phyloP scores from a whole-genome alignment of 1,284 basidiomycete genomes.

The Leccinum pachyderme region DNA sequence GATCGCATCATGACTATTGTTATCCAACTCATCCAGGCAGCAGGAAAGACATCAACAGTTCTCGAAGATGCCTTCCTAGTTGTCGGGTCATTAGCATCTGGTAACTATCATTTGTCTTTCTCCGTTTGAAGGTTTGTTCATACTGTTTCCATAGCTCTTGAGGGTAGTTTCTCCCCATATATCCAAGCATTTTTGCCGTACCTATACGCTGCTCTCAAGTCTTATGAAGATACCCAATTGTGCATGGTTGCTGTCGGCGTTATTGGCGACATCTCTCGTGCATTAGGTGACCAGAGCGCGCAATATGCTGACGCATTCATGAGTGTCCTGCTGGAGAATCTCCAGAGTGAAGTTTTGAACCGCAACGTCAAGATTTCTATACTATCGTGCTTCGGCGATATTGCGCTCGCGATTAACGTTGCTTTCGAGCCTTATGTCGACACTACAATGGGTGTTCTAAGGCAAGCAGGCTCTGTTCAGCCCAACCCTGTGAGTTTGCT shows the following conservation, averaged over 20 bases:
- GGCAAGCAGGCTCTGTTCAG: conserved; percentile 85
- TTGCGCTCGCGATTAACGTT: conserved; percentile 89
- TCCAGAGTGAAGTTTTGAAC: conserved; percentile 89
- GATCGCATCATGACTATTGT: conserved; percentile 96
- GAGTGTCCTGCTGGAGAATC: conserved; percentile 86
- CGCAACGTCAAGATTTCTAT: conserved; percentile 97
- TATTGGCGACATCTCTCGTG: conserved; percentile 93
- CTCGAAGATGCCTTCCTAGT: conserved; percentile 97
- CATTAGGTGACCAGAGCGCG: conserved; percentile 79
- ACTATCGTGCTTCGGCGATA: conserved; percentile 94
- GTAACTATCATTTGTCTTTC: conserved; percentile 35
- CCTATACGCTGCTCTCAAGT: conserved; percentile 87
- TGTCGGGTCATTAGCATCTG: conserved; percentile 84
- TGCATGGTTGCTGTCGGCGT: conserved; percentile 96
- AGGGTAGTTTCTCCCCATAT: conserved; percentile 85
- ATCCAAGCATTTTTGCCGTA: conserved; percentile 88
- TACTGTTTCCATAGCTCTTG: conserved; percentile 56
- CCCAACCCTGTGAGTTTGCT: conserved; percentile 72
- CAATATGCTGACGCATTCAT: conserved; percentile 89
- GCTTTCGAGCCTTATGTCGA: conserved; percentile 88
- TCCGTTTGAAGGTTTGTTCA: conserved; percentile 1
- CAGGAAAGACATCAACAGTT: conserved; percentile 92
- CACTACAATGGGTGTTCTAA: conserved; percentile 88
- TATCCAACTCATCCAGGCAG: conserved; percentile 81
- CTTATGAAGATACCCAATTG: conserved; percentile 93